Conservation (phyloP, 441 rosid genomes). For the Syzygium malaccense region DNA sequence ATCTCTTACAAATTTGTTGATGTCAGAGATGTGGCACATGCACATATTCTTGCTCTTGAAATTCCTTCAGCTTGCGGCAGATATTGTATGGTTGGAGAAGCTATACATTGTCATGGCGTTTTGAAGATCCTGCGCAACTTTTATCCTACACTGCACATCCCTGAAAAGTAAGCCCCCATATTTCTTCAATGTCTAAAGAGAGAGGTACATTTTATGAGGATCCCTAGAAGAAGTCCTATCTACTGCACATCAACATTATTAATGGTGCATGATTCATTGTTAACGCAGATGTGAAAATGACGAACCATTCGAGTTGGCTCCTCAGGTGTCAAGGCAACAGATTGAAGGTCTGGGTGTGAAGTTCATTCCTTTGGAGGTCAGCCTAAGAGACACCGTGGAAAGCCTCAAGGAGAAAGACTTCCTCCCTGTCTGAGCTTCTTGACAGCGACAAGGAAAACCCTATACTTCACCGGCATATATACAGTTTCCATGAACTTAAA, state of each 20-base stretch:
- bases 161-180: constrained; percentile 5
- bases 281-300: constrained; percentile 1
- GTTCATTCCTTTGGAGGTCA: constrained; percentile 27
- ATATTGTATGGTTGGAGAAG: constrained; percentile 18
- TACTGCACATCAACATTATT: neutral
- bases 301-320: neutral
- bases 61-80: constrained; percentile 26
- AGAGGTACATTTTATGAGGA: neutral
- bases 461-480: neutral
- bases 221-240: neutral
- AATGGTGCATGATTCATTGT: neutral
- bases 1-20: constrained; percentile 11
- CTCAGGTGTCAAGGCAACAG: constrained; percentile 14
- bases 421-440: neutral
- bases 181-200: neutral
- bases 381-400: constrained; percentile 29
- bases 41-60: constrained; percentile 28
- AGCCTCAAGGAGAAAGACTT: constrained; percentile 35
- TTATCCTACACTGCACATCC: constrained; percentile 8
- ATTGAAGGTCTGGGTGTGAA: constrained; percentile 24
- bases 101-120: neutral
- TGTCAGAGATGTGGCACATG: constrained; percentile 33
- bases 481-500: neutral
- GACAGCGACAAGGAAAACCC: neutral
- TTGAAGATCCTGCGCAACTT: constrained; percentile 1